Evolutionary conservation across 1,284 basidiomycete genomes (phyloP).

Genomic region (Cryptococcus neoformans): DNA sequence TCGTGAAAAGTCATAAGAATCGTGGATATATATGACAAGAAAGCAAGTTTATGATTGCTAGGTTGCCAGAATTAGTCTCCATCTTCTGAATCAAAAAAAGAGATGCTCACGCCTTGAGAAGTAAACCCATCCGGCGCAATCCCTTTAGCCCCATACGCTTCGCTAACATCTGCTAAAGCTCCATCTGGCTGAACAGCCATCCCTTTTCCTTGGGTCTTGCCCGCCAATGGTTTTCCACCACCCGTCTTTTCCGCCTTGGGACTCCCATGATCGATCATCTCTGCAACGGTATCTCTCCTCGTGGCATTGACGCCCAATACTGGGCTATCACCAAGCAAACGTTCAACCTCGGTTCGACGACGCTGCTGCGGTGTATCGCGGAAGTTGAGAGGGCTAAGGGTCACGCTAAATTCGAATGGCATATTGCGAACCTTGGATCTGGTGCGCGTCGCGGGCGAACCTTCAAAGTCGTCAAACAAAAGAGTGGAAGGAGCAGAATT

Average conservation of each 20-base stretch:
- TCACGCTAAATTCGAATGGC: neutral
- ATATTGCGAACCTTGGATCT: conserved; percentile 17
- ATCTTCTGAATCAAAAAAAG: too few relatives aligned
- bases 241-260: conserved; percentile 15
- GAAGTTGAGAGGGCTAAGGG: conserved; percentile 2
- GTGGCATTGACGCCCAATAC: conserved; percentile 7
- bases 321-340: conserved; percentile 22
- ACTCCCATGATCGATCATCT: neutral
- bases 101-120: conserved; percentile 11
- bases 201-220: neutral
- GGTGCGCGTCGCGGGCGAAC: conserved; percentile 24
- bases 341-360: conserved; percentile 4
- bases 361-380: neutral
- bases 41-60: too few relatives aligned
- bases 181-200: conserved; percentile 14
- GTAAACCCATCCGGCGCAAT: conserved; percentile 37
- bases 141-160: conserved; percentile 43
- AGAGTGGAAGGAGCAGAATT: conserved; percentile 16
- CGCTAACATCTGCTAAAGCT: conserved; percentile 38
- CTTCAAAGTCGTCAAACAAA: conserved; percentile 3
- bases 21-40: too few relatives aligned
- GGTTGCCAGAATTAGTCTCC: too few relatives aligned
- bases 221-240: neutral
- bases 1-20: too few relatives aligned
- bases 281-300: conserved; percentile 5